A percentile compares a stretch with the other conserved stretches of the same genome.
Evolutionary conservation across 1,139 yeast genomes (phyloP).

Genomic region (Magnusiomyces magnusii): DNA sequence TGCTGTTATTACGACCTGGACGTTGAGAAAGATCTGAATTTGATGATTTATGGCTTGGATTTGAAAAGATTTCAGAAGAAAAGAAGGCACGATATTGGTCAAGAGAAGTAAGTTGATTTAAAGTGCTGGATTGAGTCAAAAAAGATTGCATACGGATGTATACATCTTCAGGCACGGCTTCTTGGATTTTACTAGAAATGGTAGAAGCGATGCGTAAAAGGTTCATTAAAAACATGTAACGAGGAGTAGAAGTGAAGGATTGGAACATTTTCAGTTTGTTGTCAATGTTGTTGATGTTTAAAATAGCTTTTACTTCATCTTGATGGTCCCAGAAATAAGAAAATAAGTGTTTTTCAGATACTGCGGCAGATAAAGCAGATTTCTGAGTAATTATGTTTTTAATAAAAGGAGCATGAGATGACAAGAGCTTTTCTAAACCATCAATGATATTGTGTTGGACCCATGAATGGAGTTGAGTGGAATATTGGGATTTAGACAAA

Average conservation of each 20-base stretch:
- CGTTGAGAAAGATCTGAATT: neutral
- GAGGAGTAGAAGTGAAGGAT: neutral
- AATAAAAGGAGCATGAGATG: neutral
- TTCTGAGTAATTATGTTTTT: neutral
- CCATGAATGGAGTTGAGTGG: neutral
- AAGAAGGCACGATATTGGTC: neutral
- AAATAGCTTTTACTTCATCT: neutral
- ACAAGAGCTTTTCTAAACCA: neutral
- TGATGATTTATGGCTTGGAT: neutral
- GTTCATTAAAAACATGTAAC: slow-evolving; percentile 1
- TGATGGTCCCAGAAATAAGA: neutral
- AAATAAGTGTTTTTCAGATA: neutral
- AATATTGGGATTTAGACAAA: neutral
- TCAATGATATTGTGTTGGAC: neutral
- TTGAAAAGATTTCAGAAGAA: neutral
- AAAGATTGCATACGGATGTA: neutral
- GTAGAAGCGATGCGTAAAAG: neutral
- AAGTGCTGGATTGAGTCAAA: neutral
- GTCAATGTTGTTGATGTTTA: neutral
- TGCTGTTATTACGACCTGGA: neutral
- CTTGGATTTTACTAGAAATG: neutral
- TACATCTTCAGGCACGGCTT: neutral
- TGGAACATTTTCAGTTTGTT: neutral
- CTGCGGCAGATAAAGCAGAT: neutral
- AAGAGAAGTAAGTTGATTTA: neutral